Evolutionary conservation across 192 early-diverging fungal genomes (phyloP), one percentile per base, ranked within the genome.

Genomic region (Mortierella antarctica): DNA sequence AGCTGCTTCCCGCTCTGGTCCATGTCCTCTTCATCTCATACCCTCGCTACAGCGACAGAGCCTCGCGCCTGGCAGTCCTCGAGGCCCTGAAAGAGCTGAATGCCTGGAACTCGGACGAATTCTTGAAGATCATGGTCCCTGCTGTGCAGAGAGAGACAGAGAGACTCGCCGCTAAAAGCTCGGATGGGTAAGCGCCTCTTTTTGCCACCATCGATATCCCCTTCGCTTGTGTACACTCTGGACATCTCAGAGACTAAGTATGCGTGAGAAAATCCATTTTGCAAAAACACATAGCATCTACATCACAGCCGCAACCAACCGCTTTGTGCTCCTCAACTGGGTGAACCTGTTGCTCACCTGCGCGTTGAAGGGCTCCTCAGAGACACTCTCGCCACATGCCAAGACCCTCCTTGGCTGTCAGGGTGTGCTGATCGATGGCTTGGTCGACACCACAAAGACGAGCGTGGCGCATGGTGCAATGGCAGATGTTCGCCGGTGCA

Each of bases 281-380:
- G 20, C 8, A 15, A 14, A 49, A 60, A 47, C 55, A 55, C 20
- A 46, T 63, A 77, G 78, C 70, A 51, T 81, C 45, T 83, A 74
- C 69, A 69, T 83, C 47, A 86, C 90, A 56, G 72, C 90, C 56
- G 86, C 88, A 55, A 85, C 87, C 13, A 67, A 85, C 54, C 85
- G 91, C 14, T 89, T 93, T 67, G 86, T 86, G 44, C 62, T 92
- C 57, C 84, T 92, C 65, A 86, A 89, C 42, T 93, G 92, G 92
- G 71, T 91, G 23, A 85, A 90, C 66, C 18, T 83, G 47, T 69
- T 91, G 23, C 54, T 92, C 55, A 60, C 76, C 1, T 80, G 67
- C 57, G 67, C 57, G n/a, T 54, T 86, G 40, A 57, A 73, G 14
- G 55, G 11, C 44, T 51, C 45, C 8, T 65, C 54, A 62, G 72